Evolutionary conservation across 305 asterid species (phyloP), one percentile per base, ranked within the genome.

Genomic region (Vinca major): DNA sequence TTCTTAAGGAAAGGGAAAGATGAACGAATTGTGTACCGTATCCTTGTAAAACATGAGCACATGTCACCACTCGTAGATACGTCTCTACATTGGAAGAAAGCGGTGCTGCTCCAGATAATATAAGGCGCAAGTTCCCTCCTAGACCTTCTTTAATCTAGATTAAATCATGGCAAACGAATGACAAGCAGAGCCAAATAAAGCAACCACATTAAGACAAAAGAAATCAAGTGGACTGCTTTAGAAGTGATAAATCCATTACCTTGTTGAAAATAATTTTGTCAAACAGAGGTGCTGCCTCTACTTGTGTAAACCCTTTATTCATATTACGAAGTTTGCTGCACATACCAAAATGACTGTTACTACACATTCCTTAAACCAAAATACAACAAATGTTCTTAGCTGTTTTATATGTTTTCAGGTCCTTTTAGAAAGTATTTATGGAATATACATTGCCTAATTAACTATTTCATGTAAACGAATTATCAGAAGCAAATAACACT

Each of bases 91-190:
- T 74, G 70, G 91, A 52, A n/a, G 96, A 84, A 67, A 88, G 91
- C 56, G 97, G 97, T n/a, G 97, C 96, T 44, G 96, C 97, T 51
- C 97, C 96, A 1, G 92, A 91, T 48, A 88, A 81, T 72, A 91
- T 87, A 69, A 88, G 95, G 20, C 97, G 90, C 63, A 88, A 17
- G 26, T 84, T 87, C 54, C 97, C 97, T 57, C 97, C 96, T 73
- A 91, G 81, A 69, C 94, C 89, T 86, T 88, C 89, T 76, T 81
- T 88, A 44, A 88, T 83, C 96, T 89, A 45, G 66, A 55, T 16
- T 54, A 20, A 10, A 20, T 50, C 14, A 48, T 69, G 43, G 53
- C 21, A 36, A 19, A 51, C 62, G 12, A 45, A 70, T 60, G 68
- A 61, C 8, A 7, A 45, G 21, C 54, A 58, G 41, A 64, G 33